Evolutionary conservation across 345 rosid species (phyloP), one percentile per base, ranked within the genome.

Genomic region (Aegle marmelos): DNA sequence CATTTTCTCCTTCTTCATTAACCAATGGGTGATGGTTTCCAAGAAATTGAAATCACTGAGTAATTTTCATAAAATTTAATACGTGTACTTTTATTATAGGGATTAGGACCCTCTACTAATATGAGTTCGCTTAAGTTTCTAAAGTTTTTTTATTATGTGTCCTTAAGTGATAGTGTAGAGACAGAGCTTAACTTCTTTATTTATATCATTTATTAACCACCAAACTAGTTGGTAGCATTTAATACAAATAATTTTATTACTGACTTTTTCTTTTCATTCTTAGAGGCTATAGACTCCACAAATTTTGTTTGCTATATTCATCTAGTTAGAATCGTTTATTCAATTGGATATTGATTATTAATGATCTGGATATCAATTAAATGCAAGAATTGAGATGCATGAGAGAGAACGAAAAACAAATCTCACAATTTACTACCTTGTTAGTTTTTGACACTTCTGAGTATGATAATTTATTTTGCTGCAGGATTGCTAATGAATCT

Each of bases 401-500:
- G 57, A 19, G 57, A 19, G 22, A 19, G 57, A 45, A 45, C 50
- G 3, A 45, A 13, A 45, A 11, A 13, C 17, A 45, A 45, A 45
- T 11, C 50, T 45, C 17, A 45, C 50, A 45, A 13, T 45, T 45
- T 3, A 53, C 21, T 17, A 19, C 57, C 57, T 50, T 16, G 9
- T 16, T 6, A 19, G 25, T 45, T 48, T 10, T 27, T 48, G 13
- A 28, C 68, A 61, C 22, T 28, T 48, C 45, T 11, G 27, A 25
- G 48, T 39, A 19, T 37, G 25, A 59, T 73, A 14, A 36, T 37
- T 19, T 6, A 19, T 39, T 74, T 61, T 73, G 36, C 16, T 45
- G 71, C 70, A 75, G 78, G 63, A 75, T 75, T 60, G 63, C 33
- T 33, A 50, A 75, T 33, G 78, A 64, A 64, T 31, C 50, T 16